phyloP scores from a whole-genome alignment of 306 rosid species.

The Vigna hirtella region DNA sequence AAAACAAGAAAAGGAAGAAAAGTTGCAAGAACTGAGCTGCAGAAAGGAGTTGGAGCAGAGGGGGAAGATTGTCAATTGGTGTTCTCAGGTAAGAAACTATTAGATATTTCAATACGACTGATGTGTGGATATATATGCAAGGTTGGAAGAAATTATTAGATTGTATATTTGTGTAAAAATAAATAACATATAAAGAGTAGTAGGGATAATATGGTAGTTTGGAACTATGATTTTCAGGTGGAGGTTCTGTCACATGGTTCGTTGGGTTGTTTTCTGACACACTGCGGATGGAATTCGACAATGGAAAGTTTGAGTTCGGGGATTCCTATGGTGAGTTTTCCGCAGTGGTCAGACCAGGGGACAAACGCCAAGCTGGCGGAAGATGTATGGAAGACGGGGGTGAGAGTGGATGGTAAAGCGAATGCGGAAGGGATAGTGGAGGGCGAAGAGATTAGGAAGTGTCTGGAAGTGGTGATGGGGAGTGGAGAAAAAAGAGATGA shows the following conservation, averaged over 20 bases:
- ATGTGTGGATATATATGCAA: no score
- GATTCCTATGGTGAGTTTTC: conserved; percentile 61
- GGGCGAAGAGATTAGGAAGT: conserved; percentile 52
- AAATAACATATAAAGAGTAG: no score
- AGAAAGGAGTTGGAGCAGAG: conserved; percentile 44
- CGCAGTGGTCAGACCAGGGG: conserved; percentile 63
- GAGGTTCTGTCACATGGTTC: conserved; percentile 61
- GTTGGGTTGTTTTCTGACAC: conserved; percentile 60
- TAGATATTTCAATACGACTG: no score
- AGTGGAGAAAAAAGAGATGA: conserved; percentile 46
- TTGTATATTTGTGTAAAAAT: no score
- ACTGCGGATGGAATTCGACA: conserved; percentile 71
- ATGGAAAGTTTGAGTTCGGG: conserved; percentile 58
- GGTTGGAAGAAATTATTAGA: no score
- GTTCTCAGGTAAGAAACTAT: conserved; percentile 42
- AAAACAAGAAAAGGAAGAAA: background rate
- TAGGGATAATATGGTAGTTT: no score
- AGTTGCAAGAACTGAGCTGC: conserved; percentile 13
- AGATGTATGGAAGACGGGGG: conserved; percentile 59
- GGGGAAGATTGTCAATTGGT: conserved; percentile 67
- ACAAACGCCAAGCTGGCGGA: conserved; percentile 60
- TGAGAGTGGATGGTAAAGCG: conserved; percentile 46
- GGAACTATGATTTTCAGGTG: background rate
- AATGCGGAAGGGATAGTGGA: conserved; percentile 48
- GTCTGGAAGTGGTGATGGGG: conserved; percentile 62